Evolutionary conservation across 495 filamentous ascomycete genomes (phyloP), one percentile per base, ranked within the genome.

Genomic region (Daldinia grandis): DNA sequence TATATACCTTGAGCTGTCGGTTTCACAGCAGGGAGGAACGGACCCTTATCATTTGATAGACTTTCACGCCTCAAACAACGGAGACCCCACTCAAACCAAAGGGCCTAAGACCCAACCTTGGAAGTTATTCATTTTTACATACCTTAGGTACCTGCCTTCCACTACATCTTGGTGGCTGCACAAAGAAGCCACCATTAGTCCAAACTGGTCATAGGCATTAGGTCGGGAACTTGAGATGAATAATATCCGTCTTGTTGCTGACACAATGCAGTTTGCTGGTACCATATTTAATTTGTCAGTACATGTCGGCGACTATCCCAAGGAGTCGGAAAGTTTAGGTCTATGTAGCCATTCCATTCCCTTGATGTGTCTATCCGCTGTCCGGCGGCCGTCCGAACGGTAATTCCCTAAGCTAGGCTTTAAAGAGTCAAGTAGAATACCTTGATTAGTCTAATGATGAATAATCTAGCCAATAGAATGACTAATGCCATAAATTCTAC

Each of bases 51-150:
- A 60, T 57, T 37, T 5, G 58, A 64, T 56, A 68, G 47, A 67
- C 42, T 64, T 72, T 54, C 27, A 56, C 70, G 70, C 65, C 65
- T 73, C 70, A 68, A 65, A 73, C 70, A 65, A 73, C 70, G 70
- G 70, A 65, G 60, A 65, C 70, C 65, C 65, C 70, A 68, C 64
- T 55, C 17, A 38, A 55, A 50, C 64, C 63, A 56, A 56, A 31
- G 19, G 53, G 33, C 53, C 30, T 47, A 50, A 35, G 12, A 35
- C 33, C 17, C 7, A 25, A n/a, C n/a, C n/a, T n/a, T n/a, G n/a
- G n/a, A n/a, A 27, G 21, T 51, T 44, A 19, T 19, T 19, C 40
- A 44, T 19, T 44, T 49, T n/a, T 8, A 49, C 49, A 51, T 30
- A 27, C 27, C 49, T 14, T 28, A 30, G 8, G 2, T 53, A 28